Base-by-base conservation (phyloP, 768 basidiomycete species). In the Kwoniella shandongensis region DNA sequence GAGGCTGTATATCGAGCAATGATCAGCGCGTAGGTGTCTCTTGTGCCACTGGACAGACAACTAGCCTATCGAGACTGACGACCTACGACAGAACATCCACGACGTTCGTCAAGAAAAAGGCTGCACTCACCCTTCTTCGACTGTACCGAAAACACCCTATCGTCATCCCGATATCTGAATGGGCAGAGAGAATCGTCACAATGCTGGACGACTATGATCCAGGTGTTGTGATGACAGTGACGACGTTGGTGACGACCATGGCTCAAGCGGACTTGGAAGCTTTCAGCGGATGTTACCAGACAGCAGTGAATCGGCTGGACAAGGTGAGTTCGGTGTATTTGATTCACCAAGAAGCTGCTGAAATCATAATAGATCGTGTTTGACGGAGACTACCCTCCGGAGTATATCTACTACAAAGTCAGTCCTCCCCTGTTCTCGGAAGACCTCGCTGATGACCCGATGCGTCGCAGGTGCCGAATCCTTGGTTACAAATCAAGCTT, bases 61-160 rank as follows among this genome's bases (percentile, higher is more conserved):
- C n/a, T n/a, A n/a, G n/a, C 12, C 35, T 30, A n/a, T n/a, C n/a
- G n/a, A n/a, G n/a, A n/a, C n/a, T 12, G 29, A 18, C n/a, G n/a
- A 23, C 1, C 26, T 17, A n/a, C 11, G 2, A 1, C 66, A 98
- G 94, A 41, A 97, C 93, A 18, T 97, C 94, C 1, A 86, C 87
- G 65, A 89, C 81, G 44, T 97, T 99, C 67, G 96, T 98, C 51
- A 93, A 92, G 81, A 99, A 99, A 80, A 99, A 99, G 76, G 94
- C 96, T 1, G 96, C 96, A 1, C 78, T 99, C 56, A 98, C 96
- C 0, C 77, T 98, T 26, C 81, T 99, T 26, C 83, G 96, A 48
- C 79, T 99, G 35, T 98, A 98, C 70, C 86, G 96, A 54, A 99
- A 99, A 75, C 91, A 96, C 71, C 90, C 92, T 2, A 88, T 89